Evolutionary conservation across 2,329 filamentous ascomycete species (phyloP), one percentile per base, ranked within the genome.

Genomic region (Cladophialophora immunda): DNA sequence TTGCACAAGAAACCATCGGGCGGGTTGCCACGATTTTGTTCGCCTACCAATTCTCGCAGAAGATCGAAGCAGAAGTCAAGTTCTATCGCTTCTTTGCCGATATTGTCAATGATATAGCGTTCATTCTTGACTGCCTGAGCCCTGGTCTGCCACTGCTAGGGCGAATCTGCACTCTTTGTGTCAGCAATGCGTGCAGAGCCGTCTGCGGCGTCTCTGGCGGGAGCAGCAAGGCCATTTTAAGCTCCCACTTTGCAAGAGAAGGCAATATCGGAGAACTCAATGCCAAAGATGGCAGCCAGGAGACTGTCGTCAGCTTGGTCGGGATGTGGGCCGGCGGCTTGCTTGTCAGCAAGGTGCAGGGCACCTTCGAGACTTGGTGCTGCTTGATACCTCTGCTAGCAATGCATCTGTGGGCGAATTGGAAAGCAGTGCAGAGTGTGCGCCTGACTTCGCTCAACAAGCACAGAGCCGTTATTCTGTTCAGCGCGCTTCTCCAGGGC

Each of bases 231-330:
- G 94, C 94, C 1, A 94, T 91, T 68, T 81, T 99, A 72, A 95
- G 92, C 76, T 91, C 92, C 11, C 95, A 99, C 79, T 98, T 99
- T 82, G 93, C 94, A 8, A 88, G 85, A 71, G 89, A 89, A 76
- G 92, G 93, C 41, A 98, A 97, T 77, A 81, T 98, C 53, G 94
- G 92, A 1, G 94, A 98, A 78, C 84, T 99, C 64, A 98, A 97
- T 80, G 94, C 94, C 82, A 90, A 97, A 85, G 94, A 98, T 77
- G 93, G 93, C 13, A 96, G 92, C 71, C 95, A 98, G 80, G 95
- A 98, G 80, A 98, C 94, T 0, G 89, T 97, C 22, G 92, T 99
- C 64, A 94, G 92, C 1, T 83, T 98, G 29, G 69, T 97, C 36
- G 95, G 95, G 1, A 93, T 98, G 87, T 84, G 97, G 59, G 85